These are phyloP conservation scores for Daedalea quercina DNA, from an alignment of 768 basidiomycete genomes.

Conservation along the genomic window DNA sequence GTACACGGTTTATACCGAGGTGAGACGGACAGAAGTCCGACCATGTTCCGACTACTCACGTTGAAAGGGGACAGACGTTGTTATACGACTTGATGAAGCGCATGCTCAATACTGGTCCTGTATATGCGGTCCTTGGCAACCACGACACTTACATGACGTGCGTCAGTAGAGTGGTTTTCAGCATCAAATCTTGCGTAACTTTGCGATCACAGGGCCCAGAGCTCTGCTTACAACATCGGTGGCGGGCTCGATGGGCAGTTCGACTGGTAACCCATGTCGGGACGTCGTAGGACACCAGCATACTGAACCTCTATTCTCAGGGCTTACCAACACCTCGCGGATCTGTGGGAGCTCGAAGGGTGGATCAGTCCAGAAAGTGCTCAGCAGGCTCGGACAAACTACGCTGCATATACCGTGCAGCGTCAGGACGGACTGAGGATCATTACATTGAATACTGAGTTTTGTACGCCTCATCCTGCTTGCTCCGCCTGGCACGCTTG, in stretches of 20 bases:
- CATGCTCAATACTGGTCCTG: constrained; percentile 55
- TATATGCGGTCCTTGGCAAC: constrained; percentile 72
- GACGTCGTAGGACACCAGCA: constrained; percentile 41
- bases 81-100: constrained; percentile 65
- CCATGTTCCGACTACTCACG: not conserved
- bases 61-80: constrained; percentile 38
- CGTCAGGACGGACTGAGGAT: constrained; percentile 62
- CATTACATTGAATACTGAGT: constrained; percentile 73
- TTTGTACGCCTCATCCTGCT: constrained; percentile 51
- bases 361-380: constrained; percentile 60
- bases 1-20: constrained; percentile 59
- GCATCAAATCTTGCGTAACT: not conserved
- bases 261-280: constrained; percentile 41
- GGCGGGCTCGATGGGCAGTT: constrained; percentile 52
- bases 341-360: constrained; percentile 61
- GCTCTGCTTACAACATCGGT: constrained; percentile 52
- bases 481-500: constrained; percentile 36
- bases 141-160: constrained; percentile 70
- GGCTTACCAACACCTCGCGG: constrained; percentile 73
- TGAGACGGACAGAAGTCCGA: constrained; percentile 16
- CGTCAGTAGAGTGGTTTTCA: constrained; percentile 40
- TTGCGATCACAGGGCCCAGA: constrained; percentile 38
- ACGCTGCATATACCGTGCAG: constrained; percentile 65
- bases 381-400: constrained; percentile 55
- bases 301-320: constrained; percentile 58